A percentile compares a stretch with the other conserved stretches of the same genome.
These are phyloP conservation scores for Beauveria medogensis DNA, from an alignment of 2,329 filamentous ascomycete genomes.

Conservation along the genomic window DNA sequence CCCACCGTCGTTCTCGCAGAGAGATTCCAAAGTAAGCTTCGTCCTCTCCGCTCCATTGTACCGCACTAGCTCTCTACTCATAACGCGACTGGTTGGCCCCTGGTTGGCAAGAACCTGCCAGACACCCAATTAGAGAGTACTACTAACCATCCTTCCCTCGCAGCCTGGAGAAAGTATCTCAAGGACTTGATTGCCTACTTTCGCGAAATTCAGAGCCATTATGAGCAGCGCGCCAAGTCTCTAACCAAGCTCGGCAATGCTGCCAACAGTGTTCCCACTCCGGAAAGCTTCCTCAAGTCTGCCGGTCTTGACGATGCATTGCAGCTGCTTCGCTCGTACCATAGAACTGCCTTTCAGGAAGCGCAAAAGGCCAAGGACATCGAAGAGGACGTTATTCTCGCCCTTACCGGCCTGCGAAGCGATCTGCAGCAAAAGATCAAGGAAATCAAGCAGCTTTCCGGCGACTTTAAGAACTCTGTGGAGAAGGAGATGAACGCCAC, in stretches of 20 bases:
- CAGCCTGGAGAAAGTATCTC: slow-evolving; percentile 89
- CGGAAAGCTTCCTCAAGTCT: slow-evolving; percentile 66
- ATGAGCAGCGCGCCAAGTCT: slow-evolving; percentile 77
- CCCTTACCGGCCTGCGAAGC: slow-evolving; percentile 74
- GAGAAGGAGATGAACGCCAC: slow-evolving; percentile 91
- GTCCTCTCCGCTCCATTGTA: neutral
- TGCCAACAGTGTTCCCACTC: slow-evolving; percentile 70
- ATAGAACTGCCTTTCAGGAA: slow-evolving; percentile 71
- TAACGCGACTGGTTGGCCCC: neutral
- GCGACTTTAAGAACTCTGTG: slow-evolving; percentile 95
- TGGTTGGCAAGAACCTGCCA: neutral
- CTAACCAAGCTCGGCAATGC: slow-evolving; percentile 76
- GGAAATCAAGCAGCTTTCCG: slow-evolving; percentile 88
- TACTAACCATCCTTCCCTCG: slow-evolving; percentile 9
- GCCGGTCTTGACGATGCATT: slow-evolving; percentile 85
- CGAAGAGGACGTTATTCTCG: slow-evolving; percentile 82
- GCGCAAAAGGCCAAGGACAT: slow-evolving; percentile 85
- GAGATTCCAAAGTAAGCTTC: slow-evolving; percentile 71
- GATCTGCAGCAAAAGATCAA: slow-evolving; percentile 96
- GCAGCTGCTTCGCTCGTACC: slow-evolving; percentile 71
- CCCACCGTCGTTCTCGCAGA: slow-evolving; percentile 83
- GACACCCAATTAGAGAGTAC: neutral
- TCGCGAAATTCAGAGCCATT: slow-evolving; percentile 80
- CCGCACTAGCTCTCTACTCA: neutral
- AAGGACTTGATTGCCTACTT: slow-evolving; percentile 95